phyloP scores from a whole-genome alignment of 2,329 filamentous ascomycete genomes.

The Hymenoscyphus occultus region DNA sequence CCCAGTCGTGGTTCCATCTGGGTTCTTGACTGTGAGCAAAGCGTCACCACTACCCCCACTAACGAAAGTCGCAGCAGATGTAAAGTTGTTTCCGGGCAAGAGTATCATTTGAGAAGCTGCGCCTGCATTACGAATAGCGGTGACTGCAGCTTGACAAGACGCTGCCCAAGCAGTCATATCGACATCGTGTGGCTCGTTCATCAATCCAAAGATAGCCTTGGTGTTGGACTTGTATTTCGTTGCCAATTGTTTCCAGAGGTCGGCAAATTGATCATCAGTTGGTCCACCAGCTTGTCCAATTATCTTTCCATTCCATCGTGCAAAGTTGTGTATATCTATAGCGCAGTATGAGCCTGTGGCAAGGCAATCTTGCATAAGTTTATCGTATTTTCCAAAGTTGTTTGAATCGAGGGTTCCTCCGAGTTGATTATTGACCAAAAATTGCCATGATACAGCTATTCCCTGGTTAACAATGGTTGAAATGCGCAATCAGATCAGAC shows the following conservation, averaged over 20 bases:
- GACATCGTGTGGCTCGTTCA: constrained; percentile 54
- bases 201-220: constrained; percentile 61
- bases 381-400: constrained; percentile 52
- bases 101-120: constrained; percentile 62
- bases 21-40: constrained; percentile 53
- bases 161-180: constrained; percentile 53
- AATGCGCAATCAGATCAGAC: constrained; percentile 65
- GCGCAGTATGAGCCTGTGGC: constrained; percentile 55
- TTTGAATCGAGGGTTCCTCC: constrained; percentile 48
- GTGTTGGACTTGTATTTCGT: constrained; percentile 50
- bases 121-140: constrained; percentile 60
- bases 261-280: constrained; percentile 54
- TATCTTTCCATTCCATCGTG: constrained; percentile 58
- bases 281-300: constrained; percentile 61
- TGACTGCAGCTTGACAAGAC: constrained; percentile 60
- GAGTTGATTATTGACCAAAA: constrained; percentile 48
- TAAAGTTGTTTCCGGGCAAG: constrained; percentile 60
- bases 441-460: constrained; percentile 55
- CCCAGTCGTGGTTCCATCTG: constrained; percentile 51
- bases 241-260: constrained; percentile 57
- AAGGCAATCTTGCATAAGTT: constrained; percentile 55
- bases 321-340: constrained; percentile 57
- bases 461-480: constrained; percentile 36
- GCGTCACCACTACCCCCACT: constrained; percentile 49
- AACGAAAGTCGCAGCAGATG: constrained; percentile 48